A percentile compares a stretch with the other conserved stretches of the same genome.
Evolutionary conservation across 176 grass and related monocot genomes (phyloP).

Genomic region (barley (Hordeum vulgare)): DNA sequence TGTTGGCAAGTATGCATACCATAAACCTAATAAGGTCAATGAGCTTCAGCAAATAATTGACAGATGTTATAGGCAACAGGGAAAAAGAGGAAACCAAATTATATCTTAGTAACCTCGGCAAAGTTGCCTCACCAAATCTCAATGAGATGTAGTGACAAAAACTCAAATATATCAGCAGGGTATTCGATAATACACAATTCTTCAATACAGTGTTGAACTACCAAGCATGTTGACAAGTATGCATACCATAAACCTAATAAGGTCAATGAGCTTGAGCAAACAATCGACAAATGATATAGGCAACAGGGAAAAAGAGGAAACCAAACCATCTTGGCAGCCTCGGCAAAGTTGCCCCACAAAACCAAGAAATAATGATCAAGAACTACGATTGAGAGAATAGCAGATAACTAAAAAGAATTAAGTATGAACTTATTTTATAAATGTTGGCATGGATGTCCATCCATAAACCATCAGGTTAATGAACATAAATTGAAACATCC

Average conservation of each 20-base stretch:
- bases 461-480: conserved; percentile 18
- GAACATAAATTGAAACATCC: not conserved
- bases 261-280: not conserved
- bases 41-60: not conserved
- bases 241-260: conserved; percentile 1
- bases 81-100: conserved; percentile 64
- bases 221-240: conserved; percentile 17
- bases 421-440: not conserved
- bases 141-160: not conserved
- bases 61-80: conserved; percentile 50
- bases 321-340: conserved; percentile 46
- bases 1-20: conserved; percentile 24
- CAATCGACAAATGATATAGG: conserved; percentile 17
- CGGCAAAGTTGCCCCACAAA: conserved; percentile 46
- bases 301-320: conserved; percentile 82
- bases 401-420: not conserved
- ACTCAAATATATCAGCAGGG: not conserved
- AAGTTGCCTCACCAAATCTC: conserved; percentile 24
- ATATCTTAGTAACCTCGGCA: conserved; percentile 48
- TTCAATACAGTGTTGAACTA: not conserved
- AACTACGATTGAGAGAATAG: not conserved
- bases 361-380: not conserved
- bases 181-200: not conserved
- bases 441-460: conserved; percentile 17
- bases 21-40: conserved; percentile 5